Evolutionary conservation across 306 rosid species (phyloP).

Genomic region (Malus domestica): ASM211411v1 NC_041799.1:3544001-3544500

Average conservation of each 20-base stretch:
- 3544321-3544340: constrained; percentile 73
- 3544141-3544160: constrained; percentile 56
- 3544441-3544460: constrained; percentile 50
- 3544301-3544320: constrained; percentile 54
- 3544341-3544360: constrained; percentile 52
- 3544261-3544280: constrained; percentile 45
- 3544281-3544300: constrained; percentile 27
- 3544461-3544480: constrained; percentile 74
- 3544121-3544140: constrained; percentile 84
- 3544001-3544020: constrained; percentile 69
- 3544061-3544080: constrained; percentile 39
- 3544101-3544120: constrained; percentile 95
- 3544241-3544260: constrained; percentile 49
- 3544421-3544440: constrained; percentile 46
- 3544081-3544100: constrained; percentile 81
- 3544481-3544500: constrained; percentile 51
- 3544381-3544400: constrained; percentile 50
- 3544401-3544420: constrained; percentile 53
- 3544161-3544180: constrained; percentile 41
- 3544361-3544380: constrained; percentile 43
- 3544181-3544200: constrained; percentile 36
- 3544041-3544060: constrained; percentile 46
- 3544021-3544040: constrained; percentile 54
- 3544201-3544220: constrained; percentile 34
- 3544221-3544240: constrained; percentile 49